These are phyloP conservation scores for Phytophthora sp. DNA, from an alignment of 352 stramenopile species.

Conservation along the genomic window DNA sequence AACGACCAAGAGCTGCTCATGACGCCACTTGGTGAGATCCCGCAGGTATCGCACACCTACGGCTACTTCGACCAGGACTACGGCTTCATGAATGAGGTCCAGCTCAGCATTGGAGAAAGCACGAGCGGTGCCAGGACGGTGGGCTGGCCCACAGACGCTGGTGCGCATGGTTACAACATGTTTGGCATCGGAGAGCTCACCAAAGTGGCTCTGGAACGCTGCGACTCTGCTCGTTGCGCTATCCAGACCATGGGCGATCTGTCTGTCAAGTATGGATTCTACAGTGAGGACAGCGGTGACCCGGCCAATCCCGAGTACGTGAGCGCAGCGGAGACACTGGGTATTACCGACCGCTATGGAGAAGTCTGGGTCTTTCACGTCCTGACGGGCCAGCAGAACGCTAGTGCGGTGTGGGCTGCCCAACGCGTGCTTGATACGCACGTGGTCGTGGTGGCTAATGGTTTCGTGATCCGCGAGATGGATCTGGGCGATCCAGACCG, in stretches of 20 bases:
- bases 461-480: conserved; percentile 93
- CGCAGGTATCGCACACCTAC: conserved; percentile 91
- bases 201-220: conserved; percentile 92
- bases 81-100: conserved; percentile 95
- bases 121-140: conserved; percentile 89
- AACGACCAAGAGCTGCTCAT: conserved; percentile 41
- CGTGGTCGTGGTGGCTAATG: conserved; percentile 92
- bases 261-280: conserved; percentile 94
- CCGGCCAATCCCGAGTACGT: conserved; percentile 57
- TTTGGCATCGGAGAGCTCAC: conserved; percentile 92
- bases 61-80: conserved; percentile 96
- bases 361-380: conserved; percentile 97
- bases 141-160: conserved; percentile 67
- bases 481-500: conserved; percentile 75
- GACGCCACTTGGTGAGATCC: conserved; percentile 84
- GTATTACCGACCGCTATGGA: conserved; percentile 84
- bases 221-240: conserved; percentile 83
- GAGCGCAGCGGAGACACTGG: conserved; percentile 86
- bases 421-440: conserved; percentile 93
- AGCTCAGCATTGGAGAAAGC: conserved; percentile 94
- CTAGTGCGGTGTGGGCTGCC: conserved; percentile 93
- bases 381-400: conserved; percentile 89
- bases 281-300: conserved; percentile 88
- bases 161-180: conserved; percentile 83
- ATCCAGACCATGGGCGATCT: conserved; percentile 93